Evolutionary conservation across 768 basidiomycete species (phyloP).

Genomic region (Suillus tomentosus): DNA sequence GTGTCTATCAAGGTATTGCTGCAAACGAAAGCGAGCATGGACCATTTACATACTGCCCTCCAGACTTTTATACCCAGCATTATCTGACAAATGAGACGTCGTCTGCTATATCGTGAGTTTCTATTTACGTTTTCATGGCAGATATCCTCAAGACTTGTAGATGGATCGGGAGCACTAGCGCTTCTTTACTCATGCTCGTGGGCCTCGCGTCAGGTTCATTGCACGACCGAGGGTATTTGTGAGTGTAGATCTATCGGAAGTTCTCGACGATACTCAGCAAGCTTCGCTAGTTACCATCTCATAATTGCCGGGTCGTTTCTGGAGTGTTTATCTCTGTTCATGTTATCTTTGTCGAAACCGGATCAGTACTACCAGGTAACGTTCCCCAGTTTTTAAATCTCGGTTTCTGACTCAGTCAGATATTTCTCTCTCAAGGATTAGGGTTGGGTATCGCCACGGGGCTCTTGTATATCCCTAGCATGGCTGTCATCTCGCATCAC

Average conservation of each 20-base stretch:
- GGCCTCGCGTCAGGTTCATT: background rate
- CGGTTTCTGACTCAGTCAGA: slow-evolving; percentile 22
- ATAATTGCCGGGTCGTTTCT: slow-evolving; percentile 29
- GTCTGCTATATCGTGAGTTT: slow-evolving; percentile 6
- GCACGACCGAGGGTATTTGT: background rate
- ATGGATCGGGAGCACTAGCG: background rate
- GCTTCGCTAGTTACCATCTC: slow-evolving; percentile 8
- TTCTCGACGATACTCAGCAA: background rate
- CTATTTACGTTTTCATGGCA: background rate
- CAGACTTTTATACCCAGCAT: background rate
- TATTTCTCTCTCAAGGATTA: slow-evolving; percentile 50
- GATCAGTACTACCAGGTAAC: slow-evolving; percentile 38
- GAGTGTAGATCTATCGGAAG: background rate
- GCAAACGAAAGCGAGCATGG: background rate
- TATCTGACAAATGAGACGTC: background rate
- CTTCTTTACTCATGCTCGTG: background rate
- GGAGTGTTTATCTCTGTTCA: slow-evolving; percentile 35
- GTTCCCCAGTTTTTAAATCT: background rate
- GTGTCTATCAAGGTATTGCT: background rate
- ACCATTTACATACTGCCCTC: background rate
- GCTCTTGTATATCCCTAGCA: slow-evolving; percentile 45
- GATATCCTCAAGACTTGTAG: background rate
- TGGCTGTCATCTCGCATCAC: slow-evolving; percentile 45
- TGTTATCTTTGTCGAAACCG: slow-evolving; percentile 38
- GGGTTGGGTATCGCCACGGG: slow-evolving; percentile 44